Percentiles rank a stretch among this genome's conserved stretches.
These are phyloP conservation scores for Diospyros lotus DNA, from an alignment of 148 eudicot genomes.

Conservation along the genomic window DNA sequence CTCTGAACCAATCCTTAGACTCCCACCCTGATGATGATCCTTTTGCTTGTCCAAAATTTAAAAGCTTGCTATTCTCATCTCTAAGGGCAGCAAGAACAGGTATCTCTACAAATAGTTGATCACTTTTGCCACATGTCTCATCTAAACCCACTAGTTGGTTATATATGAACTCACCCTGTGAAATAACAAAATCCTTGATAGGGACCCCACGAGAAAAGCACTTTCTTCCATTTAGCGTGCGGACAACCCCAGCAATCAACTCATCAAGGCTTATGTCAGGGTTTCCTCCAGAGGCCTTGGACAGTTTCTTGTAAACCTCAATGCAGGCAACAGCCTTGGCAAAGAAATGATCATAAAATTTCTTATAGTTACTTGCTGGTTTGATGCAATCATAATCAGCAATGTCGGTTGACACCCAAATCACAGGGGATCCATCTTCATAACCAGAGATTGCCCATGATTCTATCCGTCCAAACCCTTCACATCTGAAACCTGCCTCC, in stretches of 20 bases:
- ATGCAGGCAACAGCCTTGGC: conserved; percentile 77
- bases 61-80: conserved; percentile 51
- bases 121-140: conserved; percentile 55
- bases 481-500: conserved; percentile 64
- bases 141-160: conserved; percentile 85
- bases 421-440: conserved; percentile 82
- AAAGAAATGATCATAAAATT: conserved; percentile 68
- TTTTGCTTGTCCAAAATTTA: conserved; percentile 18
- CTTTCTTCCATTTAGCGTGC: conserved; percentile 69
- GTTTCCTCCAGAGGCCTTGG: conserved; percentile 71
- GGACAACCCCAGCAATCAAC: conserved; percentile 71
- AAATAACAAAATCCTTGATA: conserved; percentile 71
- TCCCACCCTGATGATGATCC: conserved; percentile 27
- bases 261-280: conserved; percentile 71
- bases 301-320: conserved; percentile 77
- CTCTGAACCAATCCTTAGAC: conserved; percentile 32
- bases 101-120: conserved; percentile 44
- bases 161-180: conserved; percentile 84
- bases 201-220: conserved; percentile 56
- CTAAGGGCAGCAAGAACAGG: conserved; percentile 59
- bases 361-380: conserved; percentile 59
- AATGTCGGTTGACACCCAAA: conserved; percentile 81
- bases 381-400: conserved; percentile 84
- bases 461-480: conserved; percentile 87
- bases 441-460: conserved; percentile 91